Base-by-base conservation (phyloP, 1,284 basidiomycete genomes). In the Trichosporon inkin region DNA sequence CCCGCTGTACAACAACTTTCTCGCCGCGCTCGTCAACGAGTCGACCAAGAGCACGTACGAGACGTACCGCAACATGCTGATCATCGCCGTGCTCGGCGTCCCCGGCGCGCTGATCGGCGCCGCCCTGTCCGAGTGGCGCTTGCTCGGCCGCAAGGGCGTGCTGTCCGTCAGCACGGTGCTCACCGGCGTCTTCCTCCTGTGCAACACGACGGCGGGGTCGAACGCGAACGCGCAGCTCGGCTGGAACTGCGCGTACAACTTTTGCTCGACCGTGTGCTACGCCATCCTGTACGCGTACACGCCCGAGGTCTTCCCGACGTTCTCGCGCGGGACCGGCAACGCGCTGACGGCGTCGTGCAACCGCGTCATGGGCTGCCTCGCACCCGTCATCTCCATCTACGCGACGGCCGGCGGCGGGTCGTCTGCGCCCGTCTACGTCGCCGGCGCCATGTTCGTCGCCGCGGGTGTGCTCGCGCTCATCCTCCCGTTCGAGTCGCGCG, bases 401-500 rank as follows among this genome's bases (percentile, higher is more conserved):
- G 71, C 58, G 34, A 63, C 67, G 61, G 53, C 68, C 17, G 36
- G 61, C 20, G 53, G 67, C 17, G 36, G 61, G 19, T 86, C 85
- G 2, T 76, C 85, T 0, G 84, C 84, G 2, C 89, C 89, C 10
- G 87, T 90, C 35, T 90, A 85, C 70, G 83, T 88, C 37, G 81
- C 85, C 2, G 88, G 85, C 10, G 83, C 81, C 14, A 75, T 89
- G 59, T 85, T 89, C 70, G 73, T 90, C 32, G 77, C 81, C 2
- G 80, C 85, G 0, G 85, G 86, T 0, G 59, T 82, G n/a, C 70
- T 89, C 36, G 83, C 86, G 35, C 68, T 89, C 53, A 67, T 88
- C 24, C 72, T 90, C n/a, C 88, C 88, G 0, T 87, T 84, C 68
- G 87, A 88, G 68, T 84, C 87, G 14, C 79, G 84, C 32, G 87